Evolutionary conservation across 2,329 filamentous ascomycete genomes (phyloP), one percentile per base, ranked within the genome.

Genomic region (Stachybotrys chlorohalonatus): DNA sequence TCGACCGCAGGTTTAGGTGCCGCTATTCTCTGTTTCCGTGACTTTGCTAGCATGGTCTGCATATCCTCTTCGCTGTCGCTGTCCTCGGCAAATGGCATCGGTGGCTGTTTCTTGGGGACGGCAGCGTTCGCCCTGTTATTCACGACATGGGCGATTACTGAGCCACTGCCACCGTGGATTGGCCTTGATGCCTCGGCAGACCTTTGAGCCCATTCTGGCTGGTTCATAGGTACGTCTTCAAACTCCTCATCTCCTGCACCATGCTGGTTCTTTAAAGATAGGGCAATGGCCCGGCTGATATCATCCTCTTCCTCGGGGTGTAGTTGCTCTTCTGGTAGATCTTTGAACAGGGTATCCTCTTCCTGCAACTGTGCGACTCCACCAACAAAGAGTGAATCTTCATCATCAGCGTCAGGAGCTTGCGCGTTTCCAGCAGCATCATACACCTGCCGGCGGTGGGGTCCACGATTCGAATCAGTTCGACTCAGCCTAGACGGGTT

Each of bases 41-140:
- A 87, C 58, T 85, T 86, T 9, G 85, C 84, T 52, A 96, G 70
- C 1, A 90, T 86, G 36, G 88, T 79, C 65, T 89, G 83, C 51
- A 96, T 75, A 67, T 96, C 90, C 67, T 93, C 83, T 53, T 95
- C 89, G 55, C 84, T 86, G 52, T 91, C 89, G 56, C 89, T 89
- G 58, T 82, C 72, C 3, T 52, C 49, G 6, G 57, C 54, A 16
- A 53, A 55, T 7, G 32, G 9, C 11, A 51, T 51, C 6, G 53
- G 53, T 30, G 62, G 54, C 53, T 63, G 63, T 32, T 65, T 66
- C 57, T 73, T 81, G 1, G 76, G 72, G 0, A 86, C 75, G 42
- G 78, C 76, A 16, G 84, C 84, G 59, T 78, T 88, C 15, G 86
- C 82, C 64, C 87, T 77, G 59, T 87, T 86, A 64, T 92, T 92